These are phyloP conservation scores for Ramaria rubella DNA, from an alignment of 768 basidiomycete species.

Conservation along the genomic window DNA sequence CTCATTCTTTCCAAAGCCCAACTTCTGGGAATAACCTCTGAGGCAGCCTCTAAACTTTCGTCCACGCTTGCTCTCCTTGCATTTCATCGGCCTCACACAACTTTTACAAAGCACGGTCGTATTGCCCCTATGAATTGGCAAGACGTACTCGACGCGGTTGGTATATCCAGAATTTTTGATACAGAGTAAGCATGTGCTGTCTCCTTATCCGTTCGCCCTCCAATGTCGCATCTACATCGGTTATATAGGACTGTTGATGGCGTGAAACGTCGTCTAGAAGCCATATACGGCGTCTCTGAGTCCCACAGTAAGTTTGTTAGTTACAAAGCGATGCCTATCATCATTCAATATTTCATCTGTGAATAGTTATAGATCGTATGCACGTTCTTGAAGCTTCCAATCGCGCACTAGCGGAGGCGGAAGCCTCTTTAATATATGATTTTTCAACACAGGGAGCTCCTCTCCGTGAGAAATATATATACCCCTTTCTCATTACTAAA, in stretches of 20 bases:
- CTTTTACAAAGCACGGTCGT: constrained; percentile 60
- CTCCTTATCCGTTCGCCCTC: background rate
- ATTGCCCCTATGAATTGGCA: constrained; percentile 58
- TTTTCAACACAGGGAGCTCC: background rate
- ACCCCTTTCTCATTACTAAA: too few species aligned
- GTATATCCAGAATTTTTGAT: constrained; percentile 33
- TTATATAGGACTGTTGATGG: constrained; percentile 19
- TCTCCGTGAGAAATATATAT: background rate
- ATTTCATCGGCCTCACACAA: constrained; percentile 46
- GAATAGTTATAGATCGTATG: background rate
- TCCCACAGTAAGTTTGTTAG: constrained; percentile 14
- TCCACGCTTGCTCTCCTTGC: constrained; percentile 49
- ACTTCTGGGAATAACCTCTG: constrained; percentile 35
- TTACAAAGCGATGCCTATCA: background rate
- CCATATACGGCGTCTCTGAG: constrained; percentile 23
- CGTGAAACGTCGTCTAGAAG: constrained; percentile 24
- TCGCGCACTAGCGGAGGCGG: background rate
- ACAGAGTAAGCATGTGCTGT: constrained; percentile 17
- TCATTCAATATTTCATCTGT: background rate
- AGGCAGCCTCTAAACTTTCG: constrained; percentile 40
- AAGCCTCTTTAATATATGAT: background rate
- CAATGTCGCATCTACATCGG: background rate
- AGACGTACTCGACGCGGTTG: constrained; percentile 48
- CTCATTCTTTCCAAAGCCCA: constrained; percentile 21
- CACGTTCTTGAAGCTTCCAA: background rate